phyloP scores from a whole-genome alignment of 2,329 filamentous ascomycete genomes.

The Diplocarpon mali region DNA sequence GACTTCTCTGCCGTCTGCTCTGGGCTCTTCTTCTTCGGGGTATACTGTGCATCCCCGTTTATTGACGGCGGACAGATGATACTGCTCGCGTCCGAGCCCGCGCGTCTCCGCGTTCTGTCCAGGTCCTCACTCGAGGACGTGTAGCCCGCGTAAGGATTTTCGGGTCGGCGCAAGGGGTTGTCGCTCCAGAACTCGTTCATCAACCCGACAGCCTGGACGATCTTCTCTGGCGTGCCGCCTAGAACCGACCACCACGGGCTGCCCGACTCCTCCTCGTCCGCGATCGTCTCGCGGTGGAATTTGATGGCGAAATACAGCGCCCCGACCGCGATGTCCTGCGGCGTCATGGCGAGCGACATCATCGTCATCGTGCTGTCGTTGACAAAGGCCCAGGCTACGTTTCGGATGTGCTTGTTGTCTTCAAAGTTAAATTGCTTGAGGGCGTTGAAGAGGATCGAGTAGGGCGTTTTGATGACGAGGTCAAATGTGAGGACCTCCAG shows the following conservation, averaged over 20 bases:
- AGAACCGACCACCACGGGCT: conserved; percentile 81
- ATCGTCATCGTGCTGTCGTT: conserved; percentile 82
- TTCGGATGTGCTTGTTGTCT: conserved; percentile 71
- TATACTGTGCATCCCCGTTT: not conserved
- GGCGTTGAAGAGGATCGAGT: conserved; percentile 73
- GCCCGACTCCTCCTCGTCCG: conserved; percentile 56
- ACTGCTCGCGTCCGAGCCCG: conserved; percentile 13
- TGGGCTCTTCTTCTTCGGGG: not conserved
- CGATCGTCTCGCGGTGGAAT: conserved; percentile 60
- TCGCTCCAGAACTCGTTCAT: conserved; percentile 60
- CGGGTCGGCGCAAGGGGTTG: conserved; percentile 42
- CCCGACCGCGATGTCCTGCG: conserved; percentile 71
- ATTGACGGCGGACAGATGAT: conserved; percentile 4
- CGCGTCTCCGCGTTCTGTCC: conserved; percentile 19
- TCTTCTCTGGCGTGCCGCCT: conserved; percentile 58
- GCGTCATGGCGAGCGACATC: conserved; percentile 69
- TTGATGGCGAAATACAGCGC: conserved; percentile 80
- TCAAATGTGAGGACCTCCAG: conserved; percentile 91
- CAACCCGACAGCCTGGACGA: conserved; percentile 62
- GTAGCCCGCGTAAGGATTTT: conserved; percentile 21
- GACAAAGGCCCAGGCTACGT: conserved; percentile 86
- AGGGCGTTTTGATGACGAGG: conserved; percentile 79
- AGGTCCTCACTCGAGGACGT: conserved; percentile 21
- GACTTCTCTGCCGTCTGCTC: not conserved
- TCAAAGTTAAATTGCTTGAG: conserved; percentile 62